Evolutionary conservation across 306 rosid species (phyloP).

Genomic region (Lotus japonicus): DNA sequence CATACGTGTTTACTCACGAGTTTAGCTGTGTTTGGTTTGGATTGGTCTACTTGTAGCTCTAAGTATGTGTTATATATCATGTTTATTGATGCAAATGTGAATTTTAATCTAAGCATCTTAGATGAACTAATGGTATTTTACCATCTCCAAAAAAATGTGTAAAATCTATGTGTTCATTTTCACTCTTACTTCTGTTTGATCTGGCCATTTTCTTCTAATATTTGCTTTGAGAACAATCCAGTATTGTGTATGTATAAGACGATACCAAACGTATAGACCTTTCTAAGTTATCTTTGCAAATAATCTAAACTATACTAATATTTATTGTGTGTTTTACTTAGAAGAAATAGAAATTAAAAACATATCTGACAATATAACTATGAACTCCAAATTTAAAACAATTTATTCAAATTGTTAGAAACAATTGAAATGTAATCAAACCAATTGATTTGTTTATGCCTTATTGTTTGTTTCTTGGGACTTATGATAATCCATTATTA

Average conservation of each 20-base stretch:
- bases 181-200: background rate
- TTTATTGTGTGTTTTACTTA: background rate
- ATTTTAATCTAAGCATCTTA: no score
- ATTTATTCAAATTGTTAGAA: no score
- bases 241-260: background rate
- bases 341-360: background rate
- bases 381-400: background rate
- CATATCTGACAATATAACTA: background rate
- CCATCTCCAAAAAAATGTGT: background rate
- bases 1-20: background rate
- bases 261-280: background rate
- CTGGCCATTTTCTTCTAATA: background rate
- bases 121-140: no score
- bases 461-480: background rate
- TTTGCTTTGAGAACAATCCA: slow-evolving; percentile 14
- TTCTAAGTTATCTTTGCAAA: background rate
- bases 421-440: background rate
- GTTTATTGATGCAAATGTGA: no score
- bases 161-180: background rate
- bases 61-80: no score
- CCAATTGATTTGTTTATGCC: background rate
- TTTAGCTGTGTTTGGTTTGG: no score
- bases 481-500: background rate
- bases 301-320: background rate
- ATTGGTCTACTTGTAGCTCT: no score